Evolutionary conservation across 768 basidiomycete species (phyloP).

Genomic region (Pleurotus platypus): DNA sequence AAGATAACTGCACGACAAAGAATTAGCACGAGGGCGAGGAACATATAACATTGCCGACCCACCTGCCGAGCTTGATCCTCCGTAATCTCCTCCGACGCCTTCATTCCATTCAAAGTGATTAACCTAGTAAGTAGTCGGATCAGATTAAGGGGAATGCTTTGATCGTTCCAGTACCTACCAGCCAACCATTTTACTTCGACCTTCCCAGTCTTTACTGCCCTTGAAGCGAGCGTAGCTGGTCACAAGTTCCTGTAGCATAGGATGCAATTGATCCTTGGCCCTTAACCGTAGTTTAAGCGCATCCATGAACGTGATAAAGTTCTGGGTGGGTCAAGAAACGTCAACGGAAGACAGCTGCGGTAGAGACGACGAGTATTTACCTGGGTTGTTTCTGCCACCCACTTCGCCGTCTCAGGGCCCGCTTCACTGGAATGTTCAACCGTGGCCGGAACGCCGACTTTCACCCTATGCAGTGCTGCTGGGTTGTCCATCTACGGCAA

Average conservation of each 20-base stretch:
- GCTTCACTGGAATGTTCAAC: conserved; percentile 94
- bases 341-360: neutral
- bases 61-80: conserved; percentile 96
- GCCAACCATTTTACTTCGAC: conserved; percentile 86
- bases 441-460: conserved; percentile 93
- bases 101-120: conserved; percentile 95
- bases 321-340: conserved; percentile 39
- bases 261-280: conserved; percentile 96
- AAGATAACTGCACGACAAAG: conserved; percentile 64
- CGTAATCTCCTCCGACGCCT: conserved; percentile 91
- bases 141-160: too few species aligned
- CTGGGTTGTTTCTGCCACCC: conserved; percentile 94
- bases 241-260: conserved; percentile 92
- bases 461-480: conserved; percentile 85
- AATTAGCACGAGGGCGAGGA: neutral
- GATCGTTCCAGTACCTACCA: conserved; percentile 55
- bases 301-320: conserved; percentile 99
- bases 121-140: conserved; percentile 50
- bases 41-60: conserved; percentile 13
- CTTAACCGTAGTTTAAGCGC: conserved; percentile 87
- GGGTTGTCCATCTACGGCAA: conserved; percentile 79
- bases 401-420: conserved; percentile 66
- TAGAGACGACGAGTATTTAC: conserved; percentile 30
- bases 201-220: conserved; percentile 95
- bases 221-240: conserved; percentile 93